Base-by-base conservation (phyloP, 1,284 basidiomycete genomes). In the Chondrostereum purpureum region DNA sequence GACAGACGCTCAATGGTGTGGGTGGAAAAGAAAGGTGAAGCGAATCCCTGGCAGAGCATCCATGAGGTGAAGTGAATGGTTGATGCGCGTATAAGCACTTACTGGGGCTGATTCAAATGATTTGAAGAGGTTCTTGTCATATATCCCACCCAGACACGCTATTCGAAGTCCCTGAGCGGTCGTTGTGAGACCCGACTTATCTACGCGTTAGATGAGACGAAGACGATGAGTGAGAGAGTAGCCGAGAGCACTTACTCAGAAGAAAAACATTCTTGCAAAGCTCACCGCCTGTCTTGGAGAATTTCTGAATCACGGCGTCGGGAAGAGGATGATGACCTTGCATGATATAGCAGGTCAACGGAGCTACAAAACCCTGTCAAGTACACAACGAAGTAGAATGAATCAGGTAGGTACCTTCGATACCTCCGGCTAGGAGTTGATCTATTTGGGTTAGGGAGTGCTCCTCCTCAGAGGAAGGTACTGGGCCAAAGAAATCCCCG, bases 311-410 rank as follows among this genome's bases (percentile, higher is more conserved):
- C 4, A 95, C 80, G 23, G 68, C 62, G 23, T 74, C 66, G 2
- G 93, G 91, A 14, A 96, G 65, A 1, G 81, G 76, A 52, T 81
- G 68, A 48, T 80, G 78, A 19, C 91, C 94, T 62, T 91, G 81
- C 75, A 91, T 92, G 52, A 97, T 83, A 67, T 97, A 98, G 47
- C 92, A 94, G 52, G 90, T 84, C 17, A 96, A 68, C 4, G 95
- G 91, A 27, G 85, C 90, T 88, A 57, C 4, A 42, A 48, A 18
- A 17, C 43, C 53, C 22, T 53, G 49, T 33, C n/a, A 46, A 36
- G n/a, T 27, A 45, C 16, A 23, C 14, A 21, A 24, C 11, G 43
- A 12, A 20, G 22, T 27, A 24, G 37, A 20, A 44, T 36, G 35
- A 24, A 35, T 37, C 6, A 19, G 46, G 22, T 27, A 48, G 66